phyloP scores from a whole-genome alignment of 148 eudicot species.

The Rhododendron vialii region DNA sequence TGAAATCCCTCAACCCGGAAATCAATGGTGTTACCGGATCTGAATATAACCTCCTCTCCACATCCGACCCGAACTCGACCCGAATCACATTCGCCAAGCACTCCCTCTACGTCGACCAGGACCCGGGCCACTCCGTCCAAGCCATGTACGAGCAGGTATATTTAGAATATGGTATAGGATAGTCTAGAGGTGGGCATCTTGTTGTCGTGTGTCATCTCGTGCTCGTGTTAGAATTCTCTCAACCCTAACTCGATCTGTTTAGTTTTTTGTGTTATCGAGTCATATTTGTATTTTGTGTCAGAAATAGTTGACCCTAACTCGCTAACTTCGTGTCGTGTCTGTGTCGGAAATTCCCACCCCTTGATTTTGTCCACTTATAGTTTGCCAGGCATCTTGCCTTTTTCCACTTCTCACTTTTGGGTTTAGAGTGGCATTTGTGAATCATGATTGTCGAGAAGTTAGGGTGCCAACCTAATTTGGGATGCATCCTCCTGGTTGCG shows the following conservation, averaged over 20 bases:
- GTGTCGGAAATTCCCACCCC: too few species aligned
- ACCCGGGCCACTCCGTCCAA: slow-evolving; percentile 56
- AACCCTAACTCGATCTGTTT: too few species aligned
- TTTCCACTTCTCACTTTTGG: background rate
- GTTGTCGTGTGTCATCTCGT: too few species aligned
- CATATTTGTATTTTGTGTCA: too few species aligned
- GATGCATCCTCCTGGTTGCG: background rate
- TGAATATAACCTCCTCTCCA: slow-evolving; percentile 37
- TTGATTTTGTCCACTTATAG: background rate
- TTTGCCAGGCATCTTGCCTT: background rate
- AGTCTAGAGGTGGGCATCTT: too few species aligned
- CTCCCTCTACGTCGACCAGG: slow-evolving; percentile 41
- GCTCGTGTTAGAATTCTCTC: too few species aligned
- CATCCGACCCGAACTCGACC: slow-evolving; percentile 22
- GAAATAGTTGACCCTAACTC: too few species aligned
- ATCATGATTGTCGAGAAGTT: too few species aligned
- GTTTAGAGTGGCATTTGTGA: background rate
- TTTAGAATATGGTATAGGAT: background rate
- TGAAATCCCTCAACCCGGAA: slow-evolving; percentile 28
- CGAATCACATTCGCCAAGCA: slow-evolving; percentile 29
- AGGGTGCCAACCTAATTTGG: background rate
- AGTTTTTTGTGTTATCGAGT: too few species aligned
- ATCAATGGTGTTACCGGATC: slow-evolving; percentile 29
- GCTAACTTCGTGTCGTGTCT: too few species aligned
- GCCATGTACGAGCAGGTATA: slow-evolving; percentile 50